Evolutionary conservation across 257 asterid species (phyloP), one percentile per base, ranked within the genome.

Genomic region (Solanum peruvianum): DNA sequence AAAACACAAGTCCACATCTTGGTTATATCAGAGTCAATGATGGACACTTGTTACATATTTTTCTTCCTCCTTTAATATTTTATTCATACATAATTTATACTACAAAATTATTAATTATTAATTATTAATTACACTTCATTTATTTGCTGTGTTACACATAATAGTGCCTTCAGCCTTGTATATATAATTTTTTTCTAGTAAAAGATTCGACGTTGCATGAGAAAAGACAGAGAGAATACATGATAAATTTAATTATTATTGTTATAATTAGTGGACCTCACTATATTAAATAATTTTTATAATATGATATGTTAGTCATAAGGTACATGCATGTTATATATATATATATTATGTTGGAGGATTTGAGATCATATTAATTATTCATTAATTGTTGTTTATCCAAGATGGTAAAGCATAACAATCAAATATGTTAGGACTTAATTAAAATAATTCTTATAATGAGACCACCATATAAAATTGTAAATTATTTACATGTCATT

Each of bases 21-120:
- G 70, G 92, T 88, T 87, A 84, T 72, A 88, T 70, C 85, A 87
- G 89, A 88, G 94, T 94, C 93, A 91, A 93, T 86, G 89, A 86
- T 88, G 86, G 95, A 93, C 94, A 92, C 90, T 87, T 92, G 93
- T 93, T 93, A 91, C 45, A 72, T 86, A 85, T 86, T 87, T 39
- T 73, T 78, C 33, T 21, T 62, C 87, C 81, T 89, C 83, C 7
- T 70, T 31, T 70, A 70, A 33, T 89, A 88, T 82, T 82, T 23
- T n/a, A n/a, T 76, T n/a, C 60, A 76, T n/a, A 76, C 83, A 41
- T 76, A 27, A 21, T 39, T 6, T 41, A 5, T 47, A 13, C 5
- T 72, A 76, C 4, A 42, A 39, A 39, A 39, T 39, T 39, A 41
- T 7, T 39, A 7, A 39, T 39, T 39, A 41, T 7, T 39, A 7